A percentile compares a stretch with the other conserved stretches of the same genome.
phyloP scores from a whole-genome alignment of 495 filamentous ascomycete genomes.

The Lepidopterella palustris region DNA sequence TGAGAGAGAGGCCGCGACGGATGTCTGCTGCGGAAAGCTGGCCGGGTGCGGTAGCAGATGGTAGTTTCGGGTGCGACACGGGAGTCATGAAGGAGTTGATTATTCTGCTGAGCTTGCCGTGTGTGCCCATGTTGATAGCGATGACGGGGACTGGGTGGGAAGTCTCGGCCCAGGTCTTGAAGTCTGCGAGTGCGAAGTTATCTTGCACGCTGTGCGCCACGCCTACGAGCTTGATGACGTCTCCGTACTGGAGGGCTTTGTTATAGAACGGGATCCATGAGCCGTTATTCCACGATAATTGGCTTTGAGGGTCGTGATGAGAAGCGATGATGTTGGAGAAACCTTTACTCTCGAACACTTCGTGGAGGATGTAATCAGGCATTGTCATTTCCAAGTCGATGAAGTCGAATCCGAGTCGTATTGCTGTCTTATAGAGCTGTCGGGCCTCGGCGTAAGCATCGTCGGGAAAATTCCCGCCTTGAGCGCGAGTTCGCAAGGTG shows the following conservation, averaged over 20 bases:
- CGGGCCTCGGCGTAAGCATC: constrained; percentile 60
- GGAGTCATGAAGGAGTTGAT: constrained; percentile 92
- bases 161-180: constrained; percentile 66
- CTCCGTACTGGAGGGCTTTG: constrained; percentile 75
- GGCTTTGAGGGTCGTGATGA: constrained; percentile 78
- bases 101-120: constrained; percentile 83
- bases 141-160: constrained; percentile 76
- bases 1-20: constrained; percentile 62
- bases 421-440: constrained; percentile 66
- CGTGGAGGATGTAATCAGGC: constrained; percentile 62
- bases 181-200: constrained; percentile 77
- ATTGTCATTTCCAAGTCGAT: constrained; percentile 89
- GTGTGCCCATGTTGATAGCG: constrained; percentile 90
- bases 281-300: constrained; percentile 78
- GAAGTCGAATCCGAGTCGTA: constrained; percentile 82
- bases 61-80: constrained; percentile 81
- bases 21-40: constrained; percentile 92
- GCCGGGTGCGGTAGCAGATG: constrained; percentile 89
- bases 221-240: constrained; percentile 92
- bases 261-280: constrained; percentile 87
- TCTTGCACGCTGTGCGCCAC: constrained; percentile 70
- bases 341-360: constrained; percentile 61
- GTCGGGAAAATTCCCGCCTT: constrained; percentile 87
- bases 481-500: constrained; percentile 76
- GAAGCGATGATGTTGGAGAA: constrained; percentile 83